Evolutionary conservation across 1,139 yeast genomes (phyloP).

Genomic region (Pichia sp.): DNA sequence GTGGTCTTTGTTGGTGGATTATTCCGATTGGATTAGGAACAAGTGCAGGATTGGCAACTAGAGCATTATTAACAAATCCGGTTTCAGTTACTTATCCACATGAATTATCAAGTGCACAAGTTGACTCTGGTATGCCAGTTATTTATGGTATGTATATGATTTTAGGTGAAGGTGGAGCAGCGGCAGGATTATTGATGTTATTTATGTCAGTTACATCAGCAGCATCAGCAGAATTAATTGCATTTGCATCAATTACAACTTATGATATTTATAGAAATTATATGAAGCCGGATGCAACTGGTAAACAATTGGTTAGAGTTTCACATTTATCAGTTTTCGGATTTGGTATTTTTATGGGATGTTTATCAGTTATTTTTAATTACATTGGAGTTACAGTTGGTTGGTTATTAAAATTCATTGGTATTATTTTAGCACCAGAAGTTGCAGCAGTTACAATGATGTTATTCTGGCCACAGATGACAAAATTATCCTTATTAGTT

Average conservation of each 20-base stretch:
- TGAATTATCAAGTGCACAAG: constrained; percentile 24
- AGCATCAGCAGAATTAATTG: constrained; percentile 43
- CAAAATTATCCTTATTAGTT: constrained; percentile 28
- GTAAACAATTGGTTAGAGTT: constrained; percentile 34
- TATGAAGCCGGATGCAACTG: constrained; percentile 38
- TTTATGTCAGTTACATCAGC: constrained; percentile 47
- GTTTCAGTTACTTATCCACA: constrained; percentile 27
- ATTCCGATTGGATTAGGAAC: constrained; percentile 40
- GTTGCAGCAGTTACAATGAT: constrained; percentile 33
- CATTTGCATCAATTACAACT: constrained; percentile 41
- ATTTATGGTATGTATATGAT: constrained; percentile 39
- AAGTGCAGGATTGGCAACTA: constrained; percentile 35
- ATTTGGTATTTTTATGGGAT: constrained; percentile 35
- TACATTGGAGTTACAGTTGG: constrained; percentile 37
- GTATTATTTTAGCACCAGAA: constrained; percentile 31
- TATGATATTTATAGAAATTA: constrained; percentile 44
- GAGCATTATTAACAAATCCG: constrained; percentile 32
- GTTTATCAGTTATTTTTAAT: constrained; percentile 37
- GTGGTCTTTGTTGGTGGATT: constrained; percentile 41
- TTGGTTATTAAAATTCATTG: constrained; percentile 38
- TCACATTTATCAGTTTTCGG: constrained; percentile 36
- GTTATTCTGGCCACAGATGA: constrained; percentile 45
- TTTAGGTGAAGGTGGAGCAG: constrained; percentile 41
- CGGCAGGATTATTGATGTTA: constrained; percentile 38
- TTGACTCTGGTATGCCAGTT: constrained; percentile 36